These are phyloP conservation scores for Aspergillus avenaceus DNA, from an alignment of 495 filamentous ascomycete species.

Conservation along the genomic window DNA sequence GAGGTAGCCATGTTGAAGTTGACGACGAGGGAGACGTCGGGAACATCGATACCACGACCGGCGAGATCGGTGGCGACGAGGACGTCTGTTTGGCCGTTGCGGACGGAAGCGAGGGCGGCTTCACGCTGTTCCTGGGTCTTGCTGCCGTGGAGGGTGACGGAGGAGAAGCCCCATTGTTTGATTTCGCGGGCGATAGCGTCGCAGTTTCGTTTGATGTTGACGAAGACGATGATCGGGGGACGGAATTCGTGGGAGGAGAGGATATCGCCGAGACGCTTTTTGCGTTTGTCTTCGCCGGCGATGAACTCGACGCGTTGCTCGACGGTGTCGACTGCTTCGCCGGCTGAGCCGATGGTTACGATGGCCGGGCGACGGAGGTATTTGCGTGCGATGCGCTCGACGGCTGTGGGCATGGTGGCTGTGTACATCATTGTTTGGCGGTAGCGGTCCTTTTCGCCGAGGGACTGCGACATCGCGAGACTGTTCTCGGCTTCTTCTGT, in stretches of 20 bases:
- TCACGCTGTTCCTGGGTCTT: conserved; percentile 99
- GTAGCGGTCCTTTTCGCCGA: conserved; percentile 83
- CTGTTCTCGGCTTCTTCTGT: conserved; percentile 90
- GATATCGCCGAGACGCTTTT: conserved; percentile 93
- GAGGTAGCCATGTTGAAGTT: conserved; percentile 98
- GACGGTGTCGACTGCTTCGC: conserved; percentile 97
- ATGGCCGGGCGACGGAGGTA: conserved; percentile 93
- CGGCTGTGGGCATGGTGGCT: conserved; percentile 90
- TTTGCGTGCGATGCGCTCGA: conserved; percentile 94
- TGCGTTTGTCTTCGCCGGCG: conserved; percentile 88
- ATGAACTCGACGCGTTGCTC: conserved; percentile 97
- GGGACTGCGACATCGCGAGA: conserved; percentile 73
- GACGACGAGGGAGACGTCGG: conserved; percentile 87
- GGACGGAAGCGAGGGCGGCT: conserved; percentile 82
- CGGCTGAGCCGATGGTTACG: conserved; percentile 89
- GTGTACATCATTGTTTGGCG: conserved; percentile 99
- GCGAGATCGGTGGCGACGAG: conserved; percentile 97
- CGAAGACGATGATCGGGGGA: conserved; percentile 96
- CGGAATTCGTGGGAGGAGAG: conserved; percentile 80
- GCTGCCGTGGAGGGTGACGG: conserved; percentile 87
- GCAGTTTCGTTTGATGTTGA: conserved; percentile 99
- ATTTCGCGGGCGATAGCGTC: conserved; percentile 94
- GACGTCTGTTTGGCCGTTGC: conserved; percentile 74
- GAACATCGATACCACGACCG: conserved; percentile 96
- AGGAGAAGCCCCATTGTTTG: conserved; percentile 88